Conservation (phyloP, 768 basidiomycete genomes). For the Tephrocybe sp. region DNA sequence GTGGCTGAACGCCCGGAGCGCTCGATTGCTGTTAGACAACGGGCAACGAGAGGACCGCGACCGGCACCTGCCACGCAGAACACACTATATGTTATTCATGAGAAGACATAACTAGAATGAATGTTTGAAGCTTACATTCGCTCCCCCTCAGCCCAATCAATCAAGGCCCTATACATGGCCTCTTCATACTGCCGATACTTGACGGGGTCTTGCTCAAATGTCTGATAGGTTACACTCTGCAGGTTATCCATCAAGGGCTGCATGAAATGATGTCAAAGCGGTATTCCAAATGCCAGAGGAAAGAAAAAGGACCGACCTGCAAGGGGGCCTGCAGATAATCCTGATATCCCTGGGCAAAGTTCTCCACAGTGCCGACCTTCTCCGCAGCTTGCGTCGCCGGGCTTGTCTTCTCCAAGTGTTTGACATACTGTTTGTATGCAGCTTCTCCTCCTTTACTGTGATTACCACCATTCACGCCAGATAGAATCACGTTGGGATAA, state of each 20-base stretch:
- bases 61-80: slow-evolving; percentile 95
- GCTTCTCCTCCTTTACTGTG: slow-evolving; percentile 80
- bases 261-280: slow-evolving; percentile 2
- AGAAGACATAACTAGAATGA: slow-evolving; percentile 7
- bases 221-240: slow-evolving; percentile 93
- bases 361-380: slow-evolving; percentile 75
- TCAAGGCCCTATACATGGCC: slow-evolving; percentile 78
- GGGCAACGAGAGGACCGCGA: slow-evolving; percentile 86
- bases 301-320: slow-evolving; percentile 50
- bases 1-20: slow-evolving; percentile 58
- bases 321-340: slow-evolving; percentile 94
- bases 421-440: slow-evolving; percentile 88
- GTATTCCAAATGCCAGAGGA: not conserved
- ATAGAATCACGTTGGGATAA: slow-evolving; percentile 80
- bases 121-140: slow-evolving; percentile 52
- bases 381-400: slow-evolving; percentile 59
- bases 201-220: slow-evolving; percentile 96
- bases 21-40: slow-evolving; percentile 74
- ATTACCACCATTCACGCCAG: slow-evolving; percentile 58
- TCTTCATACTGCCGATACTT: slow-evolving; percentile 97
- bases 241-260: slow-evolving; percentile 98
- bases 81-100: slow-evolving; percentile 45
- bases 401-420: slow-evolving; percentile 80
- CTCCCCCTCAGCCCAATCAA: slow-evolving; percentile 60
- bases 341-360: slow-evolving; percentile 90